Base-by-base conservation (phyloP, 495 filamentous ascomycete genomes). In the Penicillium diatomitis region DNA sequence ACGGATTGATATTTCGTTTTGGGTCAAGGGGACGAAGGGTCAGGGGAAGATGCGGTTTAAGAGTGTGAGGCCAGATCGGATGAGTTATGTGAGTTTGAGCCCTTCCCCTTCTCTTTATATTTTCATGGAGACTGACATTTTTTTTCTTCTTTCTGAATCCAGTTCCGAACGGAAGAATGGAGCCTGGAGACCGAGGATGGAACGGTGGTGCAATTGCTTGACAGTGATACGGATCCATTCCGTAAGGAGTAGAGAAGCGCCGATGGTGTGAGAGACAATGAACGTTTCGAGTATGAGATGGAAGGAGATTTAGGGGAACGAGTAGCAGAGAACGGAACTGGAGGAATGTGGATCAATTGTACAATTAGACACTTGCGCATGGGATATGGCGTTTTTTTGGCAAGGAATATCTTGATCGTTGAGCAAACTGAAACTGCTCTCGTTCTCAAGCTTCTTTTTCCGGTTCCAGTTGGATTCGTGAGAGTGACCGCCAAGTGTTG, bases 1-100 rank as follows among this genome's bases (percentile, higher is more conserved):
- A 3, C 75, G 81, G 59, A 95, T 97, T 61, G 72, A 96, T 75
- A 90, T 98, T 47, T 67, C 65, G 3, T 97, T 92, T 65, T 75
- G 76, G 71, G 92, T 98, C 8, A 90, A 88, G 68, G 92, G 92
- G 38, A 90, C 82, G 2, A 85, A 78, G 56, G 66, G 63, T 29
- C 65, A 72, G 47, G 92, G 82, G 12, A 76, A 81, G 57, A 90
- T 96, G 83, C 75, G 79, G 56, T 96, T 98, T 69, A 78, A 72
- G 62, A 90, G 87, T 63, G 70, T 76, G 57, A 78, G 92, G 49
- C 83, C 75, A 49, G 77, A 80, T 44, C 78, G 90, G 54, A 75
- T 80, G 72, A 89, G 86, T 6, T 80, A 69, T 65, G 83, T 86
- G 54, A 69, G 81, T 78, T 72, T 20, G 20, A 20, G 2, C 20